Conservation (phyloP, 345 rosid species). For the Gossypium australe region DNA sequence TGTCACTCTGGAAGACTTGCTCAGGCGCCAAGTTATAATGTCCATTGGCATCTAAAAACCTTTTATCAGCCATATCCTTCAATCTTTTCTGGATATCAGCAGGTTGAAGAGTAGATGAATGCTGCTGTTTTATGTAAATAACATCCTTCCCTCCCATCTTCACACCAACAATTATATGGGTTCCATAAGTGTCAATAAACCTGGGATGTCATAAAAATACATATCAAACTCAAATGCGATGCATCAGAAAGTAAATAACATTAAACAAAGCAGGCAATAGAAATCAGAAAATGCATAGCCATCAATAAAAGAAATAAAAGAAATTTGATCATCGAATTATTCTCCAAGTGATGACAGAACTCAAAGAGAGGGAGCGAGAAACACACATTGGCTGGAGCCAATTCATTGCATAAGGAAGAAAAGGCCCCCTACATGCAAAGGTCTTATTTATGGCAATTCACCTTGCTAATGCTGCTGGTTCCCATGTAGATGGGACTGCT, state of each 20-base stretch:
- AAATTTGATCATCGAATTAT: background rate
- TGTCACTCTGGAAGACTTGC: constrained; percentile 28
- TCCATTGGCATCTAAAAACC: constrained; percentile 45
- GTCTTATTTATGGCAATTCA: constrained; percentile 1
- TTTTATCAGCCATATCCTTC: constrained; percentile 67
- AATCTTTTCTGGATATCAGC: constrained; percentile 58
- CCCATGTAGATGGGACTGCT: constrained; percentile 69
- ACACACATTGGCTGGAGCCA: background rate
- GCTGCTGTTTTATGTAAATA: constrained; percentile 59
- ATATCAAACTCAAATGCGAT: background rate
- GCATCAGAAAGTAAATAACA: background rate
- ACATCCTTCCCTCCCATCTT: constrained; percentile 90
- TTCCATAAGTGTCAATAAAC: constrained; percentile 63
- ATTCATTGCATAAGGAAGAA: background rate
- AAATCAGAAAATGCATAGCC: background rate
- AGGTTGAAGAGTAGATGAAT: constrained; percentile 53
- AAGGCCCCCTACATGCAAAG: background rate
- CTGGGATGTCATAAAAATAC: constrained; percentile 29
- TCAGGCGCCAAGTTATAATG: constrained; percentile 36
- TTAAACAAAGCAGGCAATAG: background rate
- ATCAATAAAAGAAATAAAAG: background rate
- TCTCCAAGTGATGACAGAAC: background rate
- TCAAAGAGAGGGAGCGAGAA: background rate
- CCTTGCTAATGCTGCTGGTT: constrained; percentile 75
- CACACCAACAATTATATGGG: constrained; percentile 66